A percentile compares a stretch with the other conserved stretches of the same genome.
Conservation (phyloP, 2,329 filamentous ascomycete genomes). For the Epichloe brachyelytri region DNA sequence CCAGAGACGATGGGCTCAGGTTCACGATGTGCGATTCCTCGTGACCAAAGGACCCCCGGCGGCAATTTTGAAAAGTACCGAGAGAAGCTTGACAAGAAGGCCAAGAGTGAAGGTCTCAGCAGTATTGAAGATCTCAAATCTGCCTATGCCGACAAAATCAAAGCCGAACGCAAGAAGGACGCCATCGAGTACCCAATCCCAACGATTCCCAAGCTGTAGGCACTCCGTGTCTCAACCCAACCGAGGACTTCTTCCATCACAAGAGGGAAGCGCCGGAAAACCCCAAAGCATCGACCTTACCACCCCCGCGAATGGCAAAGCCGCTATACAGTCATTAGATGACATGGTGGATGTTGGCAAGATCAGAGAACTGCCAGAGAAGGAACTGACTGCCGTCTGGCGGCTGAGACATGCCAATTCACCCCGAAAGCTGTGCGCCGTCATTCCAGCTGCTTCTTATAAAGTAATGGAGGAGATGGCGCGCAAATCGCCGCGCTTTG, state of each 20-base stretch:
- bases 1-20: slow-evolving; percentile 80
- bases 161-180: slow-evolving; percentile 54
- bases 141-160: slow-evolving; percentile 76
- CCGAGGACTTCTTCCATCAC: slow-evolving; percentile 16
- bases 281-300: not conserved
- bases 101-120: slow-evolving; percentile 54
- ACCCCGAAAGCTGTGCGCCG: slow-evolving; percentile 67
- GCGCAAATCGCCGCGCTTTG: slow-evolving; percentile 69
- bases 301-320: slow-evolving; percentile 1
- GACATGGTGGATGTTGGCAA: slow-evolving; percentile 67
- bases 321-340: slow-evolving; percentile 32
- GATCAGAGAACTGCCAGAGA: slow-evolving; percentile 54
- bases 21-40: slow-evolving; percentile 84
- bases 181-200: slow-evolving; percentile 33
- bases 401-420: slow-evolving; percentile 70
- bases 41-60: slow-evolving; percentile 60
- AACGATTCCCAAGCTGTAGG: slow-evolving; percentile 22
- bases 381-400: slow-evolving; percentile 84
- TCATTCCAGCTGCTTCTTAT: slow-evolving; percentile 65
- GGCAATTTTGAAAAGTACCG: slow-evolving; percentile 73
- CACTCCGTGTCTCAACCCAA: slow-evolving; percentile 24
- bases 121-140: slow-evolving; percentile 66
- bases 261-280: slow-evolving; percentile 10
- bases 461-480: slow-evolving; percentile 57
- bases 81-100: slow-evolving; percentile 73